phyloP scores from a whole-genome alignment of 768 basidiomycete species.

The Lactarius indigo region DNA sequence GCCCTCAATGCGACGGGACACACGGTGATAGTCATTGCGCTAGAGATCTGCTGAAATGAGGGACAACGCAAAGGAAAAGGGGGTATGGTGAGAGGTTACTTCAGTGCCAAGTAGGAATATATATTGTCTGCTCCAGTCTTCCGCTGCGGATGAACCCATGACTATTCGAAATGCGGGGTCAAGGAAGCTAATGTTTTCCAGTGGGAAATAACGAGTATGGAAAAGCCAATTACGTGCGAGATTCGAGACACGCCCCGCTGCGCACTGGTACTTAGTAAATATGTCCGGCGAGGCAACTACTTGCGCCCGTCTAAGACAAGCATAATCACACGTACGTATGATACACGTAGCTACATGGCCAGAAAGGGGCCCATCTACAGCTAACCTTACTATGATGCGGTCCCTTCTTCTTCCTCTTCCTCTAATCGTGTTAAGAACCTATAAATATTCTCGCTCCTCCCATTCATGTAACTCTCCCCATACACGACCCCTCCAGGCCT shows the following conservation, averaged over 20 bases:
- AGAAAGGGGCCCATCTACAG: not conserved
- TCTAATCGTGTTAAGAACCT: not conserved
- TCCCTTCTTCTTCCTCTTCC: not conserved
- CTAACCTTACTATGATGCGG: not conserved
- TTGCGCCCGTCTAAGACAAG: not conserved
- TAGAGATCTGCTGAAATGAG: not conserved
- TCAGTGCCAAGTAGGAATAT: not conserved
- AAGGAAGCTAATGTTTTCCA: not conserved
- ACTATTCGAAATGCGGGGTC: not conserved
- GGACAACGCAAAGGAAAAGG: not conserved
- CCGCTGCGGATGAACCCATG: constrained; percentile 1
- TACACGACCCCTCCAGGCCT: not conserved
- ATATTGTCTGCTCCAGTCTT: not conserved
- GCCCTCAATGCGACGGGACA: not conserved
- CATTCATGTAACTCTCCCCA: constrained; percentile 11
- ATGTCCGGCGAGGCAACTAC: not conserved
- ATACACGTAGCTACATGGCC: no score
- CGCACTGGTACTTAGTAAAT: not conserved
- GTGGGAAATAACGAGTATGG: not conserved
- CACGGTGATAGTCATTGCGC: not conserved
- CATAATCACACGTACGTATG: not conserved
- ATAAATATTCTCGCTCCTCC: not conserved
- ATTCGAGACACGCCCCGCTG: not conserved
- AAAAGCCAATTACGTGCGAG: not conserved
- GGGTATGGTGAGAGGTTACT: not conserved